Percentiles rank a stretch among this genome's conserved stretches.
phyloP scores from a whole-genome alignment of 1,139 yeast genomes.

The Scheffersomyces illinoinensis region DNA sequence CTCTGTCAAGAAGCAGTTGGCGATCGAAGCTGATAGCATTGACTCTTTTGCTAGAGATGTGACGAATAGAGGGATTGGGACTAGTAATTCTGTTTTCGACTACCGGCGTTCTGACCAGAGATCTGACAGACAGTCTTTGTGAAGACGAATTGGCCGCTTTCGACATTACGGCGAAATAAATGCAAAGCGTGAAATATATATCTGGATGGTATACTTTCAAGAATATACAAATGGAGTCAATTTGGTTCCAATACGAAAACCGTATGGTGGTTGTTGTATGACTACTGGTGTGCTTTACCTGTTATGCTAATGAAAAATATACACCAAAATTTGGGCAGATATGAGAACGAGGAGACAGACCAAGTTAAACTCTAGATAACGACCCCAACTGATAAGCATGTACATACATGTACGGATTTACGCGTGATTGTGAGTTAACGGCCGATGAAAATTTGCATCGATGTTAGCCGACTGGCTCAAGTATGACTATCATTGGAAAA shows the following conservation, averaged over 20 bases:
- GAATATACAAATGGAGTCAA: background rate
- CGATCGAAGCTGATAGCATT: slow-evolving; percentile 19
- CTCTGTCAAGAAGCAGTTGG: slow-evolving; percentile 18
- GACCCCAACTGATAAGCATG: background rate
- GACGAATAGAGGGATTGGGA: slow-evolving; percentile 35
- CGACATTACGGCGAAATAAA: background rate
- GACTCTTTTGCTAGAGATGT: slow-evolving; percentile 34
- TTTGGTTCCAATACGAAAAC: background rate
- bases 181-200: background rate
- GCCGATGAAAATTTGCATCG: background rate
- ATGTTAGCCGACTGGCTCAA: background rate
- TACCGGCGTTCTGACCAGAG: background rate
- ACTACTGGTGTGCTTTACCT: background rate
- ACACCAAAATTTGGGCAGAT: background rate
- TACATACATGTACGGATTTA: background rate
- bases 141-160: background rate
- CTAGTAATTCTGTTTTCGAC: slow-evolving; percentile 18
- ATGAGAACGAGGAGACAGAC: background rate
- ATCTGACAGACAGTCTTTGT: background rate
- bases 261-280: background rate
- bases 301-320: background rate
- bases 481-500: background rate
- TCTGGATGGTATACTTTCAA: background rate
- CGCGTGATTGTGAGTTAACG: background rate
- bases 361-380: background rate